Evolutionary conservation across 805 yeast species (phyloP).

Genomic region (Candida golubevii): DNA sequence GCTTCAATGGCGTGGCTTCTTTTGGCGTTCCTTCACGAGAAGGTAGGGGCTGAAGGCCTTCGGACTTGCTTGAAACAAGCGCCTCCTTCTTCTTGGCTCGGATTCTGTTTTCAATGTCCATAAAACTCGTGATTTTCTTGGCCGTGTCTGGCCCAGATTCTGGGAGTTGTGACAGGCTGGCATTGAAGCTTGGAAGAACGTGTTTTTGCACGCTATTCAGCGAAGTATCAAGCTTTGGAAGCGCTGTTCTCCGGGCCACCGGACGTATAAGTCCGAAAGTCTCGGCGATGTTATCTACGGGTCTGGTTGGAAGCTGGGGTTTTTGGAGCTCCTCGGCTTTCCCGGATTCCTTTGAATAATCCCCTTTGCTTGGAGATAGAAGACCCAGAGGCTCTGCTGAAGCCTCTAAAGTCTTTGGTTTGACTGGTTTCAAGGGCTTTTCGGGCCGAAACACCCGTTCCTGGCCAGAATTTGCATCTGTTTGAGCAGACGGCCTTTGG

Average conservation of each 20-base stretch:
- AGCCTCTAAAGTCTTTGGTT: neutral
- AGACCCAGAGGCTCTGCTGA: neutral
- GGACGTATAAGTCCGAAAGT: conserved; percentile 4
- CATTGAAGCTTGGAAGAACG: too few species aligned
- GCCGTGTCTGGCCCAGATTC: too few species aligned
- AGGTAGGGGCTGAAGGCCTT: too few species aligned
- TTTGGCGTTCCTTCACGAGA: too few species aligned
- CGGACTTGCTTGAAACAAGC: neutral
- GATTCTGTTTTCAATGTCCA: conserved; percentile 5
- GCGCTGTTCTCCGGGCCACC: neutral
- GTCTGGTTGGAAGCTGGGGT: neutral
- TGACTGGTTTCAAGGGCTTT: neutral
- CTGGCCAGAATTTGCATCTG: neutral
- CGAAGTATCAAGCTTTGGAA: too few species aligned
- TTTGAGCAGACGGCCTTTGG: neutral
- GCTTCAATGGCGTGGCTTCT: conserved; percentile 4
- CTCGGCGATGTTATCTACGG: neutral
- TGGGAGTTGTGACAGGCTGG: too few species aligned
- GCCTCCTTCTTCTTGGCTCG: neutral
- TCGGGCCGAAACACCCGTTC: neutral
- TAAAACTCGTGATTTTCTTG: neutral
- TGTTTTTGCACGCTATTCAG: too few species aligned
- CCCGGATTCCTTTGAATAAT: neutral
- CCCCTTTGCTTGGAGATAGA: neutral
- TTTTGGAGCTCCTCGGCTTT: neutral